Evolutionary conservation across 345 rosid genomes (phyloP).

Genomic region (Isatis tinctoria): DNA sequence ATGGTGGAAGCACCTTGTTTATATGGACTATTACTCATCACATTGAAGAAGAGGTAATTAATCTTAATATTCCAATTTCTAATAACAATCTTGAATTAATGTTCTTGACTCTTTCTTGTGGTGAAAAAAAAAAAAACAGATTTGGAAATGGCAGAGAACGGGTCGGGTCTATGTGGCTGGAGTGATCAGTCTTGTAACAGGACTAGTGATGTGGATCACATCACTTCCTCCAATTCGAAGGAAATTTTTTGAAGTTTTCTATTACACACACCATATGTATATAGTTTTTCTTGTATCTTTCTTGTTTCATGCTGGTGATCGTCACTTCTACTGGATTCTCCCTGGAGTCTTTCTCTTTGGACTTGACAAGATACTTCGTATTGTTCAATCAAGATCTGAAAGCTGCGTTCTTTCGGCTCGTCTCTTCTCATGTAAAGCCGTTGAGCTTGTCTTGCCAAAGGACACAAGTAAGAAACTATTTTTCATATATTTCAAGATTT

Average conservation of each 20-base stretch:
- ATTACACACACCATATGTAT: constrained; percentile 76
- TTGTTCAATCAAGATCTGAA: constrained; percentile 60
- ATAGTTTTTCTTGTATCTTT: constrained; percentile 56
- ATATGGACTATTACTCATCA: constrained; percentile 76
- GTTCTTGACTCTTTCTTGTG: neutral
- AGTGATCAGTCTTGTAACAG: constrained; percentile 48
- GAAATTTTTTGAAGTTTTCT: constrained; percentile 66
- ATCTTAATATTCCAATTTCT: neutral
- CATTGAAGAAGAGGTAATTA: constrained; percentile 61
- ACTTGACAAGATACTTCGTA: constrained; percentile 66
- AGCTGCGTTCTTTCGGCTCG: constrained; percentile 50
- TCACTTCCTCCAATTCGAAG: constrained; percentile 86
- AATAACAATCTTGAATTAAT: neutral
- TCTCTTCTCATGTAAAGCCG: constrained; percentile 51
- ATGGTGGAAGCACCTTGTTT: constrained; percentile 69
- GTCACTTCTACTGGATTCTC: constrained; percentile 70
- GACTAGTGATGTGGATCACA: constrained; percentile 74
- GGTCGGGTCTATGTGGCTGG: constrained; percentile 83
- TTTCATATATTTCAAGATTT: neutral
- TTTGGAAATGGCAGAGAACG: constrained; percentile 74
- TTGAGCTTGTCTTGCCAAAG: constrained; percentile 68
- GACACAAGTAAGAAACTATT: constrained; percentile 49
- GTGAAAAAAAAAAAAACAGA: constrained; percentile 29
- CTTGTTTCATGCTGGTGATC: constrained; percentile 85
- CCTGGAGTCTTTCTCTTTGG: constrained; percentile 75